A percentile compares a stretch with the other conserved stretches of the same genome.
Conservation (phyloP, 2,329 filamentous ascomycete genomes). For the Hymenotorrendiella dingleyae region DNA sequence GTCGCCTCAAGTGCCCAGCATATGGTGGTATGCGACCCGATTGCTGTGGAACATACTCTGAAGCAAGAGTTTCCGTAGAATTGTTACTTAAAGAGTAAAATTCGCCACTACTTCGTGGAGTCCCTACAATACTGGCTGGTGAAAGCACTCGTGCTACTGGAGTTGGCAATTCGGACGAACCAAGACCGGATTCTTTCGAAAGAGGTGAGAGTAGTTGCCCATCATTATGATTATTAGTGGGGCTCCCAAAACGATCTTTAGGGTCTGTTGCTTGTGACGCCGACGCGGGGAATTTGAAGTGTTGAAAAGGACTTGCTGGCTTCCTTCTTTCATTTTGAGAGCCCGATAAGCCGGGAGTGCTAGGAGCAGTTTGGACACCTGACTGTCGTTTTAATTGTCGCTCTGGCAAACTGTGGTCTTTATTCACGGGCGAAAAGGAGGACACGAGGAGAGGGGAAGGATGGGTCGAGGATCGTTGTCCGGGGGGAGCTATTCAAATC, state of each 20-base stretch:
- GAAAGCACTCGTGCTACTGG: conserved; percentile 65
- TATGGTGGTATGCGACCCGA: conserved; percentile 39
- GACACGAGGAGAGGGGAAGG: conserved; percentile 32
- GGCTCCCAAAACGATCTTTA: conserved; percentile 7
- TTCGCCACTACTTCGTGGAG: conserved; percentile 85
- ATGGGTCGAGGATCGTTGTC: conserved; percentile 31
- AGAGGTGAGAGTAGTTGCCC: conserved; percentile 23
- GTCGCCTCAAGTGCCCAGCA: conserved; percentile 33
- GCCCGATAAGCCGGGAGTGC: conserved; percentile 34
- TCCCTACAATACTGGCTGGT: conserved; percentile 68
- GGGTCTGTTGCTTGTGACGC: conserved; percentile 13
- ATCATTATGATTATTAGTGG: conserved; percentile 13
- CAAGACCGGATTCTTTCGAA: conserved; percentile 35
- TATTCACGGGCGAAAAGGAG: conserved; percentile 24
- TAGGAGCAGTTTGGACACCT: conserved; percentile 32
- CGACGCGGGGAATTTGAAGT: conserved; percentile 51
- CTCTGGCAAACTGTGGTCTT: conserved; percentile 21
- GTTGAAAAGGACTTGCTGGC: conserved; percentile 28
- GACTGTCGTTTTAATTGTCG: conserved; percentile 18
- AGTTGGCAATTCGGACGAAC: conserved; percentile 53
- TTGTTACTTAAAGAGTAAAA: conserved; percentile 95
- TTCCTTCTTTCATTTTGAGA: conserved; percentile 32
- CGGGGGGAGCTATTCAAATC: conserved; percentile 22
- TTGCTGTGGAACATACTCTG: conserved; percentile 68
- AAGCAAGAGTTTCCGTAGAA: conserved; percentile 86